Base-by-base conservation (phyloP, 2,329 filamentous ascomycete genomes). In the Nemania sp. region DNA sequence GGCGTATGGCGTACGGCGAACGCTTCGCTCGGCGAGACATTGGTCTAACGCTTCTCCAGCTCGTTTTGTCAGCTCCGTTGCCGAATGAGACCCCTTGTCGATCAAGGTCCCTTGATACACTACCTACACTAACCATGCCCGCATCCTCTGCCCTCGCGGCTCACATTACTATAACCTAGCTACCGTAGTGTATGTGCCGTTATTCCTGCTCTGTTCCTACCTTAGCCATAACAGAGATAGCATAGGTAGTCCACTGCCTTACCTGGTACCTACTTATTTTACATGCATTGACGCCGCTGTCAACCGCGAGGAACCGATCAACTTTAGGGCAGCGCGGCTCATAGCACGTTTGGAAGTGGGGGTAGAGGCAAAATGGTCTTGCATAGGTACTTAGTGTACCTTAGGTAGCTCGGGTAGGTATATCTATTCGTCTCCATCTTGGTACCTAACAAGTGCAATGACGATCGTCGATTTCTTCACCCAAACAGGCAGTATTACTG, bases 81-180 rank as follows among this genome's bases (percentile, higher is more conserved):
- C 60, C 60, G 57, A 60, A 49, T 9, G 12, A 52, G 48, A 7
- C 40, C 53, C 57, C 57, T 49, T 60, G 60, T 60, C 40, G 57
- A 63, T 60, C 53, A 60, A n/a, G 53, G 53, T 60, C 60, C 60
- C 60, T 57, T 57, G 60, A 63, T 47, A 17, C 52, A 51, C 32
- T n/a, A n/a, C n/a, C n/a, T n/a, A n/a, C n/a, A n/a, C 25, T 29
- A 7, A 7, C 25, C 25, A 29, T 29, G 25, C 25, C 25, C 46
- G 25, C 49, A 50, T 17, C 50, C 43, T 49, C 54, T 49, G 35
- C 46, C 46, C 35, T 39, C 35, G 25, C 25, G 25, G 25, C 4
- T 7, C n/a, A n/a, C n/a, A n/a, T 29, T 21, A 29, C 43, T 32
- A 18, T 48, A 47, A 59, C 54, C 51, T 52, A 40, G 5, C 13